phyloP scores from a whole-genome alignment of 345 rosid genomes.

The Microcos paniculata region DNA sequence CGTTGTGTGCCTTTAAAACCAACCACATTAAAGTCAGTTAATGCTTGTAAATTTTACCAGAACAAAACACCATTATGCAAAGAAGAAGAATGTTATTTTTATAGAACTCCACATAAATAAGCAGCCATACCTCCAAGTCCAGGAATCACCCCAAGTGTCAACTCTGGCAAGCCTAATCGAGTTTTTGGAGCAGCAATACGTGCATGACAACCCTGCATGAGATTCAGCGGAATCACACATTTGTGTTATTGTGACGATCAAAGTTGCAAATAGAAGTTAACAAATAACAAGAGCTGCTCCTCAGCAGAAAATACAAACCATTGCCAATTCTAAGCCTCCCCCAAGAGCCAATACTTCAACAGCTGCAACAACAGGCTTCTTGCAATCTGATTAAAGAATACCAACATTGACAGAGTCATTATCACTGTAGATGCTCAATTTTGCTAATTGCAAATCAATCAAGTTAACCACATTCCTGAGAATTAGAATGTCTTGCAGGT shows the following conservation, averaged over 20 bases:
- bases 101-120: conserved; percentile 1
- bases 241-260: neutral
- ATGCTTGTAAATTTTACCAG: neutral
- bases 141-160: conserved; percentile 84
- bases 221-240: neutral
- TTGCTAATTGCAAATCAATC: neutral
- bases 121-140: conserved; percentile 79
- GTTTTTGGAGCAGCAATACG: conserved; percentile 74
- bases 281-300: neutral
- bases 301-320: conserved; percentile 50
- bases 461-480: neutral
- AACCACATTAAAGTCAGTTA: conserved; percentile 11
- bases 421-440: neutral
- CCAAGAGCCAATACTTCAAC: conserved; percentile 95
- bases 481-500: neutral
- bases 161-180: conserved; percentile 87
- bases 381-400: conserved; percentile 49
- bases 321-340: conserved; percentile 88
- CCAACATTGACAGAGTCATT: neutral
- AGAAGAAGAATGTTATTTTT: neutral
- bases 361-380: conserved; percentile 97
- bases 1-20: conserved; percentile 82
- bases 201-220: conserved; percentile 76
- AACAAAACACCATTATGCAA: neutral
- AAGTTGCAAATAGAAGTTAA: conserved; percentile 2